Conservation (phyloP, 1,284 basidiomycete species). For the Ustilago nuda region DNA sequence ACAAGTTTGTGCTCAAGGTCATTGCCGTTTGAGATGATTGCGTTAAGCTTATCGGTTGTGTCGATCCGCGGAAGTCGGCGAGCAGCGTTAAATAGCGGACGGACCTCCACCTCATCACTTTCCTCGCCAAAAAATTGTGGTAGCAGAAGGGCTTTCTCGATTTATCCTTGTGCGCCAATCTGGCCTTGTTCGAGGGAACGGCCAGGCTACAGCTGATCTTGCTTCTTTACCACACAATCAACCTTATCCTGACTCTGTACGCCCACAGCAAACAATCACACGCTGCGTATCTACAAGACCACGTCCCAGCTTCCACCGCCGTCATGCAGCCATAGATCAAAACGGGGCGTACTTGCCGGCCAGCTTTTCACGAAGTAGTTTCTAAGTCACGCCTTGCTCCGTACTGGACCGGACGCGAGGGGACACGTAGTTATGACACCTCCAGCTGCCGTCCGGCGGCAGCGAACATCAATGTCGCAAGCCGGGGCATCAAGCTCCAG, state of each 20-base stretch:
- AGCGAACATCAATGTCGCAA: background rate
- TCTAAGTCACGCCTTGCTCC: background rate
- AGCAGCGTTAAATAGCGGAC: background rate
- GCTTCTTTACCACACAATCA: too few species aligned
- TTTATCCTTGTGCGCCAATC: background rate
- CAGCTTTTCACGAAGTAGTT: background rate
- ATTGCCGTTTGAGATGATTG: background rate
- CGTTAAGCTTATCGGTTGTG: constrained; percentile 1
- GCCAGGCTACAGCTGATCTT: too few species aligned
- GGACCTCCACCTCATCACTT: constrained; percentile 27
- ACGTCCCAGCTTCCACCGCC: background rate
- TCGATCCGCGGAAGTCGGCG: constrained; percentile 2
- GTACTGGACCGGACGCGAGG: too few species aligned
- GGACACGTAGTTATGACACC: background rate
- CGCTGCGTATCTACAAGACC: background rate
- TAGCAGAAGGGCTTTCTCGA: constrained; percentile 10
- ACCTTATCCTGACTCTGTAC: too few species aligned
- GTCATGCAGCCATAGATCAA: background rate
- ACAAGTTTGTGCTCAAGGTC: too few species aligned
- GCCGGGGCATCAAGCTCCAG: background rate
- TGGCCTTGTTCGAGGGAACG: background rate
- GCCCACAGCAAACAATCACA: too few species aligned
- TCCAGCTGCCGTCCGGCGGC: background rate
- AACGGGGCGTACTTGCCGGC: background rate
- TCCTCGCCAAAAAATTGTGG: background rate